Evolutionary conservation across 2,329 filamentous ascomycete genomes (phyloP).

Genomic region (Teratosphaeria destructans): DNA sequence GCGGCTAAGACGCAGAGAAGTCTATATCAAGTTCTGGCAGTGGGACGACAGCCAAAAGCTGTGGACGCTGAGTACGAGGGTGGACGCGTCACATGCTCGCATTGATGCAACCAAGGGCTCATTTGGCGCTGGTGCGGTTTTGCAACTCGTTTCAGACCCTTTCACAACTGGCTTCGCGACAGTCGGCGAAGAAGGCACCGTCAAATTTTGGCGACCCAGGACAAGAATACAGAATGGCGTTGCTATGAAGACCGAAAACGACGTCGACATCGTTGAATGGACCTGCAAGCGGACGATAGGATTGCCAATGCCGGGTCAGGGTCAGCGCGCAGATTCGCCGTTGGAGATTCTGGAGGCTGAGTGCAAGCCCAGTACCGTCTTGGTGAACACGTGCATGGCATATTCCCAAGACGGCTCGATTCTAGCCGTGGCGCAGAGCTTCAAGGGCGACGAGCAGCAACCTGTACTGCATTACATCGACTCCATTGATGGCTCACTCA

Average conservation of each 20-base stretch:
- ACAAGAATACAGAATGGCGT: constrained; percentile 59
- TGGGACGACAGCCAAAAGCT: constrained; percentile 44
- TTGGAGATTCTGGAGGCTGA: constrained; percentile 4
- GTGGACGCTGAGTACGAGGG: constrained; percentile 70
- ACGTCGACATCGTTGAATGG: constrained; percentile 62
- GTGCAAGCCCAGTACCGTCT: background rate
- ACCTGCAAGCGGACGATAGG: constrained; percentile 50
- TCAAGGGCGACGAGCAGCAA: constrained; percentile 36
- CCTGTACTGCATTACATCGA: constrained; percentile 69
- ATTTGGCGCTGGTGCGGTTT: constrained; percentile 43
- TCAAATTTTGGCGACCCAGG: constrained; percentile 74
- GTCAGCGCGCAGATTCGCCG: constrained; percentile 17
- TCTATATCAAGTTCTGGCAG: constrained; percentile 86
- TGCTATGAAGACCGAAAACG: constrained; percentile 47
- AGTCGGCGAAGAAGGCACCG: constrained; percentile 66
- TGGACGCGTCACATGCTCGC: constrained; percentile 66
- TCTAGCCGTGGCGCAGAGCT: constrained; percentile 49
- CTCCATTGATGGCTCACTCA: constrained; percentile 55
- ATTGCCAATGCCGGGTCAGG: constrained; percentile 24
- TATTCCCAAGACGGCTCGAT: constrained; percentile 81
- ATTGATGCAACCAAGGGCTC: constrained; percentile 12
- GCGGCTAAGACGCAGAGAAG: constrained; percentile 48
- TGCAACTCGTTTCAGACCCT: constrained; percentile 65
- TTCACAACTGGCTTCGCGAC: constrained; percentile 61
- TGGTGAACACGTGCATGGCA: constrained; percentile 51